Base-by-base conservation (phyloP, 2,329 filamentous ascomycete genomes). In the Sarocladium brachiariae region DNA sequence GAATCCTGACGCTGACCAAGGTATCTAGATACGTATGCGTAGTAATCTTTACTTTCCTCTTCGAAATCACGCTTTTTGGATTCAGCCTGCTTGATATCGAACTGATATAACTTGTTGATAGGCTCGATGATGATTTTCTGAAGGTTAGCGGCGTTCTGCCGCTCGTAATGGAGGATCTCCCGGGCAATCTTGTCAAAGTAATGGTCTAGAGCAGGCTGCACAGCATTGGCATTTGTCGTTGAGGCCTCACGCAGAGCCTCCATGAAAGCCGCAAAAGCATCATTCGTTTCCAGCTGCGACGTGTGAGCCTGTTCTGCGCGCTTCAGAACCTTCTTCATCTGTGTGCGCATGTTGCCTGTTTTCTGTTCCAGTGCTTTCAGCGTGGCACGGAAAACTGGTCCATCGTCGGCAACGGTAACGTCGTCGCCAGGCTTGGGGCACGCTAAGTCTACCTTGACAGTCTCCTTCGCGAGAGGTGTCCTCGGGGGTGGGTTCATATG, bases 1-100 rank as follows among this genome's bases (percentile, higher is more conserved):
- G 92, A 95, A 67, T 99, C 93, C 64, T 95, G 90, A 38, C 92
- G 82, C 65, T 97, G 92, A 27, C 93, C 93, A n/a, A 99, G 80
- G 68, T 99, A 99, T 43, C 90, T 84, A 55, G 90, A 87, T 48
- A 97, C 88, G 64, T 96, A 99, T 55, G 87, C 84, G 69, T 99
- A 99, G 70, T 96, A 99, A 65, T 99, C 93, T 65, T 95, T 93
- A 72, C 92, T 97, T 66, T 99, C 93, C 62, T 99, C 93, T 56
- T 99, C 93, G 60, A 99, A 99, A 59, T 97, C 93, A 57, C 93
- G 89, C 70, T 93, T 95, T 73, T 99, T 99, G 35, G 87, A 78
- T 63, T 99, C 93, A 23, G 92, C 95, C 66, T 96, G 90, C 68
- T 99, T 99, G 72, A 99, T 97, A 61, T 99, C 95, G 56, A 92